These are phyloP conservation scores for Paramecium octaurelia DNA, from an alignment of 73 alveolate species.

Conservation along the genomic window DNA sequence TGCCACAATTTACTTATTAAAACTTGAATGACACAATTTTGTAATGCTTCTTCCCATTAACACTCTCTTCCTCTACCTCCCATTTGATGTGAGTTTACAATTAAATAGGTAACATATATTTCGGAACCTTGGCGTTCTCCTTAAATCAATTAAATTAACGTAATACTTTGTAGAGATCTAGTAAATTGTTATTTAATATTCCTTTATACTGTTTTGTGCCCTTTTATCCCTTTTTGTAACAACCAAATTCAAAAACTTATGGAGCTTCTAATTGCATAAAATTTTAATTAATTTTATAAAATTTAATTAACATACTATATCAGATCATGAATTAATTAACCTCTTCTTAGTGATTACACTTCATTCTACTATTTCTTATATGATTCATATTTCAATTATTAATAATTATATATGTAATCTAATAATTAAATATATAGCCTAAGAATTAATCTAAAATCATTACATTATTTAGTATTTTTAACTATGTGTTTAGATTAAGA, in stretches of 20 bases:
- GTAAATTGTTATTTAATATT: background rate
- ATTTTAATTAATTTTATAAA: background rate
- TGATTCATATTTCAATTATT: background rate
- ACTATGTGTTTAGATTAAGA: background rate
- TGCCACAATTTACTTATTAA: background rate
- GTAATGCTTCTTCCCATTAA: background rate
- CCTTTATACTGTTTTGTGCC: background rate
- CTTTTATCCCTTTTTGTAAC: background rate
- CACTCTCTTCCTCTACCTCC: conserved; percentile 11
- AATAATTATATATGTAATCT: background rate
- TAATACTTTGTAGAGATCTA: background rate
- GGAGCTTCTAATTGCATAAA: background rate
- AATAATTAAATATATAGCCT: background rate
- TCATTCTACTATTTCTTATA: background rate
- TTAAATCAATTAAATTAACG: background rate
- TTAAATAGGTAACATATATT: conserved; percentile 2
- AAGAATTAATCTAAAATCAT: background rate
- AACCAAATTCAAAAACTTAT: background rate
- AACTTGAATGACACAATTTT: conserved; percentile 11
- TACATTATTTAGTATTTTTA: background rate
- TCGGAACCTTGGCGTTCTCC: background rate
- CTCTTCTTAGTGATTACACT: background rate
- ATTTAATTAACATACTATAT: background rate
- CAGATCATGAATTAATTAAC: background rate
- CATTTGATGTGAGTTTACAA: conserved; percentile 30